Conservation (phyloP, 139 green algal genomes). For the Chlamydomonas incerta region DNA sequence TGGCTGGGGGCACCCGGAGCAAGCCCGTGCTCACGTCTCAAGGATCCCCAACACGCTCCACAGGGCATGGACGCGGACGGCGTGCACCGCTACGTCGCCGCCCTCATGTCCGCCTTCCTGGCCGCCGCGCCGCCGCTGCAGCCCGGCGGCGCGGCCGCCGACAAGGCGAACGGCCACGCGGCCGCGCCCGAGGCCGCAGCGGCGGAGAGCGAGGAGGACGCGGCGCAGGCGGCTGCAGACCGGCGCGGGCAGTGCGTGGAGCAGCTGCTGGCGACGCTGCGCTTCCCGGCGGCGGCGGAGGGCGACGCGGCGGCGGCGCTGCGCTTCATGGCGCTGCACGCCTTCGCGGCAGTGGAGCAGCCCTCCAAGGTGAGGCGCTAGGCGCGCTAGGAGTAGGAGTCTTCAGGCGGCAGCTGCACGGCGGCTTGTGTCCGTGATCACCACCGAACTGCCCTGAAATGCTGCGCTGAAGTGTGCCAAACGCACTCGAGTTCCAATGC, state of each 20-base stretch:
- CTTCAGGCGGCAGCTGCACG: no score
- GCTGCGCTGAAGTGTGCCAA: no score
- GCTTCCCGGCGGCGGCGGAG: constrained; percentile 40
- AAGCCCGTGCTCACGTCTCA: background rate
- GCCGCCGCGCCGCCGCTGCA: constrained; percentile 9
- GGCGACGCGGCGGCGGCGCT: constrained; percentile 44
- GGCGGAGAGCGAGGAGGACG: background rate
- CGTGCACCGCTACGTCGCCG: constrained; percentile 46
- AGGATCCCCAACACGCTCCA: background rate
- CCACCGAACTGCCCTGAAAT: no score
- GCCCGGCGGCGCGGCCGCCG: background rate
- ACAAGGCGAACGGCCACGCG: background rate
- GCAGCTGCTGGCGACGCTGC: constrained; percentile 60
- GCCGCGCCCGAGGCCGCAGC: background rate
- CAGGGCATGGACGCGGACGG: constrained; percentile 60
- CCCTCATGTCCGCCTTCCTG: constrained; percentile 58
- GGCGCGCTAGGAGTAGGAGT: no score
- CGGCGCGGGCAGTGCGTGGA: constrained; percentile 60
- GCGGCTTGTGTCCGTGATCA: no score
- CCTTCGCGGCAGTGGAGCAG: constrained; percentile 57
- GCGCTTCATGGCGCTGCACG: constrained; percentile 70
- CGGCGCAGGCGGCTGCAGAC: background rate
- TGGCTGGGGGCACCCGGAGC: no score
- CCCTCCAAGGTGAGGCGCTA: background rate
- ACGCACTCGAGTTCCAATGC: no score